Percentiles rank a stretch among this genome's conserved stretches.
Conservation (phyloP, 2,329 filamentous ascomycete species). For the Aureobasidium subglaciale region DNA sequence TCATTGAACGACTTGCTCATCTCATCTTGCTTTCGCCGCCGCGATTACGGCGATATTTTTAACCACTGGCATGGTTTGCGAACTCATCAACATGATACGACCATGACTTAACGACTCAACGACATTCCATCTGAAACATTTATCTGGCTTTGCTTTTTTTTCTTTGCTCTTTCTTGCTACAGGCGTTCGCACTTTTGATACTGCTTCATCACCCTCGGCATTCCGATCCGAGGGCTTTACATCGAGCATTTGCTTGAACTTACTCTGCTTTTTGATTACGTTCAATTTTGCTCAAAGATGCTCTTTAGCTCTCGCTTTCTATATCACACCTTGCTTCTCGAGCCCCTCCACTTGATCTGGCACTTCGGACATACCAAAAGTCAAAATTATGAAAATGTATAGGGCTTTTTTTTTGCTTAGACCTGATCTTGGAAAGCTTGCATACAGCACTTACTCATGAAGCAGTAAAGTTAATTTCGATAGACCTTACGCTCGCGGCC, state of each 20-base stretch:
- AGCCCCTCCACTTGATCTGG: too few species aligned
- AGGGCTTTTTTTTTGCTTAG: too few species aligned
- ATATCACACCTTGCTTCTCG: background rate
- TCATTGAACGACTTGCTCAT: background rate
- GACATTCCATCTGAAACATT: background rate
- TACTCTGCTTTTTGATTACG: background rate
- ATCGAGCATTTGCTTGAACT: background rate
- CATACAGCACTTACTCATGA: too few species aligned
- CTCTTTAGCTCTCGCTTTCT: background rate
- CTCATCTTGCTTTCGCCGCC: background rate
- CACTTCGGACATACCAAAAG: too few species aligned
- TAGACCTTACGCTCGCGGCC: too few species aligned
- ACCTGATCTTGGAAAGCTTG: too few species aligned
- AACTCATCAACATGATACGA: background rate
- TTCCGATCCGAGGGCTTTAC: background rate
- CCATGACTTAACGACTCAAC: background rate
- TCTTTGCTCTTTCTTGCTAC: background rate
- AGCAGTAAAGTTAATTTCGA: too few species aligned
- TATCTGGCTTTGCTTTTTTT: background rate
- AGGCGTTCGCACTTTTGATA: background rate
- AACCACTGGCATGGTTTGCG: background rate
- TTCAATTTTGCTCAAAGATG: background rate
- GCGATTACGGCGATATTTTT: background rate
- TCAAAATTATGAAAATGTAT: too few species aligned
- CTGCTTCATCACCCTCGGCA: background rate